Conservation (phyloP, 768 basidiomycete genomes). For the Tephrocybe sp. region DNA sequence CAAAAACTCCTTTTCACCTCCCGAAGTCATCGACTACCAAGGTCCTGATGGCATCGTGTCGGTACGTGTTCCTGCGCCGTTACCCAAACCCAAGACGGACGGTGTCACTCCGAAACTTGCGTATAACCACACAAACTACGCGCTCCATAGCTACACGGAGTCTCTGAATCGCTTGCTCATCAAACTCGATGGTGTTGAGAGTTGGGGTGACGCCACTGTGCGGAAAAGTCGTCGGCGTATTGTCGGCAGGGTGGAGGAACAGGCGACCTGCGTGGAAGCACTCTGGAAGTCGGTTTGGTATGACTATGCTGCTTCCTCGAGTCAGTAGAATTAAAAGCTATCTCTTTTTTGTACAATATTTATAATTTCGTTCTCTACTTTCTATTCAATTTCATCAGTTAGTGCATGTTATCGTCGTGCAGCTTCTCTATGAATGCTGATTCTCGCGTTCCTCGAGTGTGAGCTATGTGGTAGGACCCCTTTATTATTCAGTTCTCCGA, state of each 20-base stretch:
- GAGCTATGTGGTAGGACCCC: too few species aligned
- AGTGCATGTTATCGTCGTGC: too few species aligned
- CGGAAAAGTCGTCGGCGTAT: conserved; percentile 49
- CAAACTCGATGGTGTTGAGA: conserved; percentile 68
- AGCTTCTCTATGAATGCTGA: too few species aligned
- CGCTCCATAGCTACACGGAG: conserved; percentile 63
- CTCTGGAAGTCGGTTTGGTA: too few species aligned
- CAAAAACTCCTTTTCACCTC: conserved; percentile 42
- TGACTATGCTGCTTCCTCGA: too few species aligned
- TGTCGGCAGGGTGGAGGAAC: conserved; percentile 60
- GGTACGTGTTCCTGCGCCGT: conserved; percentile 20
- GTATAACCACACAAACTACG: conserved; percentile 59
- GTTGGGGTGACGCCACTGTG: conserved; percentile 55
- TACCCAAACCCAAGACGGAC: conserved; percentile 16
- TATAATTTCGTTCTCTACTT: too few species aligned
- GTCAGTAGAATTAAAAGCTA: too few species aligned
- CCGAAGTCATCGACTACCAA: conserved; percentile 49
- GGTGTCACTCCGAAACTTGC: conserved; percentile 46
- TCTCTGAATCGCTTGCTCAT: conserved; percentile 62
- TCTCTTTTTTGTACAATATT: too few species aligned
- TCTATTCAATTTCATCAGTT: too few species aligned
- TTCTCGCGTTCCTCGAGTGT: too few species aligned
- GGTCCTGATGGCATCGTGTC: conserved; percentile 28
- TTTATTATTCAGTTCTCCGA: too few species aligned
- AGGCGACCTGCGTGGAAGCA: conserved; percentile 54